These are phyloP conservation scores for Isatis lusitanica DNA, from an alignment of 441 rosid species.

Conservation along the genomic window DNA sequence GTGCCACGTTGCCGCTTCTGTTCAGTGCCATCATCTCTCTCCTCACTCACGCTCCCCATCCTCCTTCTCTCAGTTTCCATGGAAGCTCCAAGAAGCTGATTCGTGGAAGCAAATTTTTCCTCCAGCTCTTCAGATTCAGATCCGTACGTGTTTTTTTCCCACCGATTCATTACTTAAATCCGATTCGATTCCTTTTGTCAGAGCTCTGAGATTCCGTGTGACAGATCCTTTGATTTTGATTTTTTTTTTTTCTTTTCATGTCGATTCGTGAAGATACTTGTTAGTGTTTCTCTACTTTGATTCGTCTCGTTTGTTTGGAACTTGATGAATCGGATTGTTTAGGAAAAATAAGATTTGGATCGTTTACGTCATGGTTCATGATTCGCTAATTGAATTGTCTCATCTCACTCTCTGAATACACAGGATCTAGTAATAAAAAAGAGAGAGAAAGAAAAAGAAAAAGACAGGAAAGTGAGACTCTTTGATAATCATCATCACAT, in stretches of 20 bases:
- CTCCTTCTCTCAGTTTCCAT: conserved; percentile 40
- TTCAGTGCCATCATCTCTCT: conserved; percentile 39
- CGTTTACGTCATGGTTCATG: conserved; percentile 10
- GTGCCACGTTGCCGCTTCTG: conserved; percentile 65
- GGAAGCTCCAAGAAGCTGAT: conserved; percentile 36
- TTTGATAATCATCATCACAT: no score
- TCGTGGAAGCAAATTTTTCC: conserved; percentile 10
- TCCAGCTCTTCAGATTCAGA: conserved; percentile 42
- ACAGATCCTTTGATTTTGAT: conserved; percentile 27
- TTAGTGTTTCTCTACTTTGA: conserved; percentile 3
- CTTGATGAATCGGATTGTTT: conserved; percentile 15
- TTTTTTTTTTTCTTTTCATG: not conserved
- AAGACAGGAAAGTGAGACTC: no score
- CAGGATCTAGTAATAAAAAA: conserved; percentile 2
- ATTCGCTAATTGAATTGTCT: not conserved
- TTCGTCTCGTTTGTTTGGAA: not conserved
- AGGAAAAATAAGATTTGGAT: conserved; percentile 18
- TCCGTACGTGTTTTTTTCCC: conserved; percentile 13
- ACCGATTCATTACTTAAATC: conserved; percentile 39
- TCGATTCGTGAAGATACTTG: conserved; percentile 11
- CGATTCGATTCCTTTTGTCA: conserved; percentile 28
- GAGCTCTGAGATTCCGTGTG: not conserved
- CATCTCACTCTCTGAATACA: not conserved
- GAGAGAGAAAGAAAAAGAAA: no score
- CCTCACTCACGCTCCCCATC: conserved; percentile 27